Conservation (phyloP, 139 green algal species). For the Coccomyxa sp. region DNA sequence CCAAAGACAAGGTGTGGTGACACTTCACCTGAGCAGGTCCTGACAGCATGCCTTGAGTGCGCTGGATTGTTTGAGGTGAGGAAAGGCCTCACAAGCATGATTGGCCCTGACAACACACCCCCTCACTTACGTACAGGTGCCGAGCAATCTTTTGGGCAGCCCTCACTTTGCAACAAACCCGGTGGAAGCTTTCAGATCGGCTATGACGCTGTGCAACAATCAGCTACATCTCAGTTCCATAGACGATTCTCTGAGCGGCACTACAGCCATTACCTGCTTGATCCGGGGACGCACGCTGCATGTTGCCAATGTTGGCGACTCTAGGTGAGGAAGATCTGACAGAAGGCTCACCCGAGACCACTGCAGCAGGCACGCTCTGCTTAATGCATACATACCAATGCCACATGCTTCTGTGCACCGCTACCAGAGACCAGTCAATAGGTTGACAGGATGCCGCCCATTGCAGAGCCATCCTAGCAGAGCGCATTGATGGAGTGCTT, state of each 20-base stretch:
- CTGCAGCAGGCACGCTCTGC: constrained; percentile 26
- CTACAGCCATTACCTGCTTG: constrained; percentile 77
- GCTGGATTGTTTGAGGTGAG: too few species aligned
- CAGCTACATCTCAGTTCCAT: constrained; percentile 65
- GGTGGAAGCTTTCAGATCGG: constrained; percentile 38
- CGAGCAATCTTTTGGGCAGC: constrained; percentile 52
- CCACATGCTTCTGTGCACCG: too few species aligned
- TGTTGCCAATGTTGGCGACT: constrained; percentile 92
- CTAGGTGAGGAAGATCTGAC: constrained; percentile 80
- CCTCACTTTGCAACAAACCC: constrained; percentile 33
- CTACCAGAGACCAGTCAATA: too few species aligned
- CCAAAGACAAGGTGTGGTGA: constrained; percentile 60
- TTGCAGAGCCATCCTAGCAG: constrained; percentile 13
- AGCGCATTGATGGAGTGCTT: constrained; percentile 44
- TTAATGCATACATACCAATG: not conserved
- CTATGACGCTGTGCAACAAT: constrained; percentile 71
- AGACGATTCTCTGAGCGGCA: constrained; percentile 78
- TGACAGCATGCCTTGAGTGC: not conserved
- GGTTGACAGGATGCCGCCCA: too few species aligned
- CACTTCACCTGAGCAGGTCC: not conserved
- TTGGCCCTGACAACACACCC: too few species aligned
- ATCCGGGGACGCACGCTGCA: constrained; percentile 61
- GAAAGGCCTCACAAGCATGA: too few species aligned
- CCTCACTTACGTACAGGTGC: constrained; percentile 50
- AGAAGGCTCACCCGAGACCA: too few species aligned